These are phyloP conservation scores for Axilococcus clingmanii DNA, from an alignment of 139 green algal species.

Conservation along the genomic window DNA sequence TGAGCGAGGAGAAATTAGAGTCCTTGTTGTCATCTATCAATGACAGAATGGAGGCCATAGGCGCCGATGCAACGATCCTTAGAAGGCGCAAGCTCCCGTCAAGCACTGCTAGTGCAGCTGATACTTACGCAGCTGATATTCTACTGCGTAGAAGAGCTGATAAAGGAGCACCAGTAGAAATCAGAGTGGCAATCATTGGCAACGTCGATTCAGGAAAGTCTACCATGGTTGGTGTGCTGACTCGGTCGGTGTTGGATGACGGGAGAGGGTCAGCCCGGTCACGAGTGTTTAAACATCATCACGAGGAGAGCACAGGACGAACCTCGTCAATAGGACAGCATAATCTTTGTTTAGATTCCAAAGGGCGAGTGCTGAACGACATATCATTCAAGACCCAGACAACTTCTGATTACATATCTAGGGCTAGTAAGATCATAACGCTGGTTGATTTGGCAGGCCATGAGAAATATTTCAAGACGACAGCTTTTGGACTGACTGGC, in stretches of 20 bases:
- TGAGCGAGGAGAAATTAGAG: conserved; percentile 37
- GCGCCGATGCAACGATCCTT: conserved; percentile 35
- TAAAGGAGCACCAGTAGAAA: conserved; percentile 41
- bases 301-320: conserved; percentile 75
- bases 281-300: conserved; percentile 86
- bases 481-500: conserved; percentile 70
- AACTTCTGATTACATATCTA: conserved; percentile 65
- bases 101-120: background rate
- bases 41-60: conserved; percentile 4
- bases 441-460: conserved; percentile 85
- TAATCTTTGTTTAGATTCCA: conserved; percentile 69
- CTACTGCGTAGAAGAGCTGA: conserved; percentile 39
- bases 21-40: conserved; percentile 25
- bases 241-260: conserved; percentile 75
- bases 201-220: conserved; percentile 88
- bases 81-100: conserved; percentile 11
- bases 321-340: conserved; percentile 87
- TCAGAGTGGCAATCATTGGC: conserved; percentile 76
- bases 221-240: conserved; percentile 85
- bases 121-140: conserved; percentile 35
- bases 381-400: conserved; percentile 53
- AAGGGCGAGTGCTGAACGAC: conserved; percentile 72
- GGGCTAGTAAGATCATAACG: conserved; percentile 70
- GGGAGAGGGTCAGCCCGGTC: conserved; percentile 66
- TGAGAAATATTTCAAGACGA: conserved; percentile 89